Evolutionary conservation across 2,329 filamentous ascomycete species (phyloP), one percentile per base, ranked within the genome.

Genomic region (Cordyceps militaris): DNA sequence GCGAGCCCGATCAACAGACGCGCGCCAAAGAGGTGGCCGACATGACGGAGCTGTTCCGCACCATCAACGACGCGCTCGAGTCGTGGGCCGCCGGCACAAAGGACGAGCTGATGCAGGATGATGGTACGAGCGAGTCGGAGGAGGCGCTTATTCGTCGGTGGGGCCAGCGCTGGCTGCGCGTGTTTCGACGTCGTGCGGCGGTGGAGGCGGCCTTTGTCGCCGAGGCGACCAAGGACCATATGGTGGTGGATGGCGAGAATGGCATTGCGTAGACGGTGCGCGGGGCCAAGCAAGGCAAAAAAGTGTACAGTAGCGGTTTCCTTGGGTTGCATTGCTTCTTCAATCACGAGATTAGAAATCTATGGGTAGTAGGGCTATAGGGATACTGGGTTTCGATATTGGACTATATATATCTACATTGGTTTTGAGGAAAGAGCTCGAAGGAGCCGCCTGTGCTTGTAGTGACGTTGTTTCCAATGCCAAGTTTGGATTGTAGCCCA

Each of bases 121-220:
- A 78, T 34, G 84, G 87, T 60, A 83, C 79, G 14, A 78, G 73
- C 65, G 75, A 74, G 30, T 80, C 79, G 36, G 78, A 83, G 32
- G 82, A 87, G 63, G 80, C 80, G 60, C 76, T 92, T 62, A 81
- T 96, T 58, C 81, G 82, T 61, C 80, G 83, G 52, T 97, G 94
- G 94, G 92, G 88, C 0, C 82, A 84, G 67, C 82, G 91, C 49
- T 99, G 94, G 94, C 76, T 90, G 61, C 81, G 90, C 32, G 91
- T 94, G 1, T 97, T 96, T 71, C 78, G 85, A 66, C 80, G 94
- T 44, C 88, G 91, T 72, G 83, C 83, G 14, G 89, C 89, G 3
- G 89, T 97, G 14, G 92, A 97, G 74, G 91, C 97, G 73, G 82
- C 88, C 0, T 83, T 82, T 67, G 66, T 79, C 30, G 48, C 49